These are phyloP conservation scores for Glebionis coronaria DNA, from an alignment of 129 eudicot genomes.

Conservation along the genomic window DNA sequence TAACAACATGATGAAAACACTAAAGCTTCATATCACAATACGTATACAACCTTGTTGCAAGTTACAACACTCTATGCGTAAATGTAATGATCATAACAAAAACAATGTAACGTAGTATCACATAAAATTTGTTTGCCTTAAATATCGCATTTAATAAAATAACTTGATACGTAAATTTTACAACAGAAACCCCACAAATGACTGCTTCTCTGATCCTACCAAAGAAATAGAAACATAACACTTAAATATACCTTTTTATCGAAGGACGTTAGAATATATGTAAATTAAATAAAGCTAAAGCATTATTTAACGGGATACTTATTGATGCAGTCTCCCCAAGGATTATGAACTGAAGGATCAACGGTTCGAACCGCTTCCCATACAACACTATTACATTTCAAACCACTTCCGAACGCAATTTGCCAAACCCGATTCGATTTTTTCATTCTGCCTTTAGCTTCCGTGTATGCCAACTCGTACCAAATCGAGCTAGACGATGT, in stretches of 20 bases:
- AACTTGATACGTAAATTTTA: too few relatives aligned
- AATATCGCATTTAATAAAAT: too few relatives aligned
- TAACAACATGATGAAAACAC: too few relatives aligned
- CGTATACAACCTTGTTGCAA: too few relatives aligned
- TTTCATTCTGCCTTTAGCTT: constrained; percentile 50
- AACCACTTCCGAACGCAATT: constrained; percentile 58
- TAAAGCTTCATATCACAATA: too few relatives aligned
- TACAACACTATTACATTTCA: constrained; percentile 66
- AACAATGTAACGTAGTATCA: too few relatives aligned
- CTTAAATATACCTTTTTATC: background rate
- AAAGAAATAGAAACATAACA: too few relatives aligned
- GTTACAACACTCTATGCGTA: too few relatives aligned
- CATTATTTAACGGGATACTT: constrained; percentile 34
- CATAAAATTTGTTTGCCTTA: too few relatives aligned
- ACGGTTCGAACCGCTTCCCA: constrained; percentile 54
- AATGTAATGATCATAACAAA: too few relatives aligned
- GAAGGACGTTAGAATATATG: too few relatives aligned
- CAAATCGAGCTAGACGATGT: constrained; percentile 70
- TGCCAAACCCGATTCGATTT: constrained; percentile 59
- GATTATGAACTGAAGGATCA: constrained; percentile 29
- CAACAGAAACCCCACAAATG: background rate
- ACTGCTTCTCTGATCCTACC: background rate
- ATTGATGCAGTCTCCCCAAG: constrained; percentile 45
- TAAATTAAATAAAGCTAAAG: background rate
- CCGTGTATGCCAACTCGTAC: constrained; percentile 55